phyloP scores from a whole-genome alignment of 306 rosid species.

The Trichosanthes cucumerina region DNA sequence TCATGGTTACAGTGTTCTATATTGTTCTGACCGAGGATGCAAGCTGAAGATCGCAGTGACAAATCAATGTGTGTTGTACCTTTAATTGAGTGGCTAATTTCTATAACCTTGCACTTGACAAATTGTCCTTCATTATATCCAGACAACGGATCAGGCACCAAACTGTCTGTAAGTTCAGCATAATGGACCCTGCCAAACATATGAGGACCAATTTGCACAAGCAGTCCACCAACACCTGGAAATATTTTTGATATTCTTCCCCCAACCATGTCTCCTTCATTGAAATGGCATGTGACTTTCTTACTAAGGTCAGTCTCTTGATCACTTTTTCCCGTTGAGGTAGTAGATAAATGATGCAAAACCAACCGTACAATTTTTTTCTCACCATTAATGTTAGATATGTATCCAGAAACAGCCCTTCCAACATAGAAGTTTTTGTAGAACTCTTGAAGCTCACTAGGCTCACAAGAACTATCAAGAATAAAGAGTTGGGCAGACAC shows the following conservation, averaged over 20 bases:
- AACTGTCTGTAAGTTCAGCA: conserved; percentile 54
- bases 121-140: conserved; percentile 78
- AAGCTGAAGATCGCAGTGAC: conserved; percentile 41
- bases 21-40: conserved; percentile 25
- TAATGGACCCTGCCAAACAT: conserved; percentile 71
- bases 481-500: conserved; percentile 61
- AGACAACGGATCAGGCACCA: conserved; percentile 65
- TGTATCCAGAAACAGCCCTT: conserved; percentile 43
- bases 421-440: conserved; percentile 59
- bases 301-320: conserved; percentile 16
- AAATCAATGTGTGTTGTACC: conserved; percentile 68
- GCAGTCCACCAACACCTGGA: conserved; percentile 80
- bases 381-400: conserved; percentile 43
- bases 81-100: conserved; percentile 34
- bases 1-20: conserved; percentile 11
- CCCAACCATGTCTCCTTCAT: conserved; percentile 56
- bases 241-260: conserved; percentile 66
- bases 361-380: conserved; percentile 59
- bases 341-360: conserved; percentile 21
- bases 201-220: conserved; percentile 65
- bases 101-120: conserved; percentile 72
- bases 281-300: conserved; percentile 32
- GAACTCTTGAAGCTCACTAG: conserved; percentile 58
- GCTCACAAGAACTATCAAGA: conserved; percentile 72
- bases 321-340: conserved; percentile 15